Evolutionary conservation across 768 basidiomycete genomes (phyloP).

Genomic region (Suillus variegatus): DNA sequence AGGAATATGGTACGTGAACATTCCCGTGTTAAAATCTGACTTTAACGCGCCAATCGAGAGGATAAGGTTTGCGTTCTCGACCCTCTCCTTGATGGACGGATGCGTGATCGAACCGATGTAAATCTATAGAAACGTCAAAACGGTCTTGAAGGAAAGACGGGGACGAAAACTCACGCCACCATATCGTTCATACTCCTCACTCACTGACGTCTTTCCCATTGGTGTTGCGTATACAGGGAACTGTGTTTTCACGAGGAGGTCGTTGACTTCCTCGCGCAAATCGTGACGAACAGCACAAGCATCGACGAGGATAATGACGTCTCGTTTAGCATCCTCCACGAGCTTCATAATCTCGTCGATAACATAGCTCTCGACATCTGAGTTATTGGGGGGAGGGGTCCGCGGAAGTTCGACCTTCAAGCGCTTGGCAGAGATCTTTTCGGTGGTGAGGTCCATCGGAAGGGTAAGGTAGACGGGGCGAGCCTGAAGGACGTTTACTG

Average conservation of each 20-base stretch:
- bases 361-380: slow-evolving; percentile 64
- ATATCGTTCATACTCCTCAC: slow-evolving; percentile 70
- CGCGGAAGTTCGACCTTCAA: slow-evolving; percentile 61
- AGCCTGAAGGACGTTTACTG: slow-evolving; percentile 43
- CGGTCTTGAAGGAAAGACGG: not conserved
- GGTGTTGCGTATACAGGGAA: slow-evolving; percentile 77
- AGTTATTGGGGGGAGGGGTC: slow-evolving; percentile 52
- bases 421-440: slow-evolving; percentile 63
- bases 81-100: slow-evolving; percentile 64
- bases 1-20: slow-evolving; percentile 77
- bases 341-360: slow-evolving; percentile 69
- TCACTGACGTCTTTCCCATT: slow-evolving; percentile 81
- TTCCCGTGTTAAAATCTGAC: slow-evolving; percentile 88
- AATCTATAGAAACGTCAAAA: slow-evolving; percentile 45
- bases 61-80: slow-evolving; percentile 76
- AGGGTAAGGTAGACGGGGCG: slow-evolving; percentile 88
- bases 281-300: slow-evolving; percentile 79
- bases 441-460: slow-evolving; percentile 79
- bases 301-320: slow-evolving; percentile 77
- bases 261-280: slow-evolving; percentile 59
- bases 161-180: slow-evolving; percentile 63
- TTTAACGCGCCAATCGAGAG: slow-evolving; percentile 70
- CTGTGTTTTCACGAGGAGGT: slow-evolving; percentile 62
- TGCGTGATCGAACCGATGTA: slow-evolving; percentile 74
- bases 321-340: slow-evolving; percentile 56